Conservation (phyloP, 1,284 basidiomycete genomes). For the Trichosporon inkin region DNA sequence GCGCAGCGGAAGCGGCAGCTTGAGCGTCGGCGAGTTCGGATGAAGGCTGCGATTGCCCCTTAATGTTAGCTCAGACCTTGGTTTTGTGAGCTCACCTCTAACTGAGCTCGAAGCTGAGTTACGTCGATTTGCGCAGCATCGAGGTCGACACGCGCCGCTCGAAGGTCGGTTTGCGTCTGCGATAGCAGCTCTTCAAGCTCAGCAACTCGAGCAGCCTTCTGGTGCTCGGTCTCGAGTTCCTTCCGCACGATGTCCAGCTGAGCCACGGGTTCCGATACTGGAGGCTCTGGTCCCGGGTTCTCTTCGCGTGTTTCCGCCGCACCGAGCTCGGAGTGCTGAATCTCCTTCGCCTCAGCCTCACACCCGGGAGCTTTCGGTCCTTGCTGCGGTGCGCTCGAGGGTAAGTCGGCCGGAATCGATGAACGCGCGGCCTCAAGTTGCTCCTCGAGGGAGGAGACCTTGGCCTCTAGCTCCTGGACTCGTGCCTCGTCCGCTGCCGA, state of each 20-base stretch:
- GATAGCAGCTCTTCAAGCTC: slow-evolving; percentile 9
- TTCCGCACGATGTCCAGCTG: slow-evolving; percentile 7
- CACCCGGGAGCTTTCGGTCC: slow-evolving; percentile 26
- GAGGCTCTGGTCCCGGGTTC: slow-evolving; percentile 12
- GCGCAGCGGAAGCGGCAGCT: background rate
- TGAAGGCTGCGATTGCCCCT: background rate
- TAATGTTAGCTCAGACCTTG: background rate
- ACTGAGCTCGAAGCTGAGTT: slow-evolving; percentile 3
- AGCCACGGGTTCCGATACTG: background rate
- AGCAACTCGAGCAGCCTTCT: slow-evolving; percentile 6
- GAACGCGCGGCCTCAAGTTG: slow-evolving; percentile 20
- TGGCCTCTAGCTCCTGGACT: slow-evolving; percentile 8
- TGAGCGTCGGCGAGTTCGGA: slow-evolving; percentile 4
- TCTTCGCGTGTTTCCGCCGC: slow-evolving; percentile 25
- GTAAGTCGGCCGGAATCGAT: slow-evolving; percentile 9
- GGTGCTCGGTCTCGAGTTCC: slow-evolving; percentile 13
- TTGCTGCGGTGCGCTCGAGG: slow-evolving; percentile 23
- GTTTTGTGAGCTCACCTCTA: slow-evolving; percentile 19
- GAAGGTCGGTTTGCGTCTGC: background rate
- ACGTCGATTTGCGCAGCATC: slow-evolving; percentile 5
- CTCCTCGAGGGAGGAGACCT: slow-evolving; percentile 24
- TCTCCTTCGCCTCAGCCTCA: slow-evolving; percentile 23
- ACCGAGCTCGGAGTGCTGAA: slow-evolving; percentile 4
- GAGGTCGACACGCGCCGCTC: background rate
- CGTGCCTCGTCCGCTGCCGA: background rate